Evolutionary conservation across 352 stramenopile species (phyloP).

Genomic region (Globisporangium sylvaticum): DNA sequence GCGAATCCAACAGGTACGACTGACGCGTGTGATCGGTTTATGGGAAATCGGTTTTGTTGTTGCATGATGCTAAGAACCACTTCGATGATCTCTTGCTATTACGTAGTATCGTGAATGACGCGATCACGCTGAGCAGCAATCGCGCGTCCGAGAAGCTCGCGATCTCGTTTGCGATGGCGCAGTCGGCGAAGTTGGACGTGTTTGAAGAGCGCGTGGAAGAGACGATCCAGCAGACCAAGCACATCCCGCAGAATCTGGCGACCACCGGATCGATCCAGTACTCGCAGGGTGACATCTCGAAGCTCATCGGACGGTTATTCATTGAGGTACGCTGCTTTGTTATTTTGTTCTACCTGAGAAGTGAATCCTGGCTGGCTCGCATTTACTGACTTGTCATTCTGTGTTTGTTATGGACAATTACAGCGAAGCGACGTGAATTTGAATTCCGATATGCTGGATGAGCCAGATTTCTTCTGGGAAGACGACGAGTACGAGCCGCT

Average conservation of each 20-base stretch:
- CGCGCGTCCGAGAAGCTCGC: conserved; percentile 89
- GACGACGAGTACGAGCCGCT: conserved; percentile 90
- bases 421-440: conserved; percentile 92
- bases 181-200: conserved; percentile 91
- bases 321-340: conserved; percentile 48
- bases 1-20: conserved; percentile 41
- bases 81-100: neutral
- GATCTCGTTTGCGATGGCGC: conserved; percentile 90
- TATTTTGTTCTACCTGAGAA: neutral
- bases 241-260: conserved; percentile 88
- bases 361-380: neutral
- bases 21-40: neutral
- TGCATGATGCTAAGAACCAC: neutral
- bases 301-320: conserved; percentile 89
- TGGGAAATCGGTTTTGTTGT: neutral
- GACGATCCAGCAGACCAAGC: conserved; percentile 83
- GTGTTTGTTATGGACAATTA: neutral
- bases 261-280: conserved; percentile 88
- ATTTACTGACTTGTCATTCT: conserved; percentile 18
- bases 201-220: conserved; percentile 90
- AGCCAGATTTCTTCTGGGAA: conserved; percentile 94
- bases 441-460: conserved; percentile 93
- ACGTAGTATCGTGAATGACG: conserved; percentile 65
- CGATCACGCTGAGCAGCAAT: conserved; percentile 78
- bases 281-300: conserved; percentile 88